Percentiles rank a stretch among this genome's conserved stretches.
Evolutionary conservation across 2,329 filamentous ascomycete genomes (phyloP).

Genomic region (Blumeriella jaapii): DNA sequence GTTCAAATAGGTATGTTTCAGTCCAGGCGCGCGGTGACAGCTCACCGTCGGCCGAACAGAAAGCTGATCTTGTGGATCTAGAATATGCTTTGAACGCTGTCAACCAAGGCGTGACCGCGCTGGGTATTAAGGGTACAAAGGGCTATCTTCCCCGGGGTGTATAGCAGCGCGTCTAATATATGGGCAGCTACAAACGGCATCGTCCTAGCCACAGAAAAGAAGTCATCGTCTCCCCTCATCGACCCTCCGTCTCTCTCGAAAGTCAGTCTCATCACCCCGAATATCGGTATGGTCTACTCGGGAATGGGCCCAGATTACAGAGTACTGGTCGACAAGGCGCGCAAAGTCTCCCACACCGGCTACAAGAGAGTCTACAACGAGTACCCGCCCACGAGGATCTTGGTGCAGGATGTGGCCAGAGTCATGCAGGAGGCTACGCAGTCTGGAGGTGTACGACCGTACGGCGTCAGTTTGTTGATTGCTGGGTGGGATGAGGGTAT

Average conservation of each 20-base stretch:
- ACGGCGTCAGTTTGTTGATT: slow-evolving; percentile 89
- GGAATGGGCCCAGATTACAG: slow-evolving; percentile 99
- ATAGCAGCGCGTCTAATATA: slow-evolving; percentile 6
- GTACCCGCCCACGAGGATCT: slow-evolving; percentile 97
- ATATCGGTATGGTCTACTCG: slow-evolving; percentile 99
- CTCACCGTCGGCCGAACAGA: slow-evolving; percentile 1
- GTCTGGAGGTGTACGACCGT: slow-evolving; percentile 91
- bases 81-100: slow-evolving; percentile 99
- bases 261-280: slow-evolving; percentile 94
- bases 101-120: slow-evolving; percentile 96
- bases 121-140: slow-evolving; percentile 85
- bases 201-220: slow-evolving; percentile 98
- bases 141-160: neutral
- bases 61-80: slow-evolving; percentile 31
- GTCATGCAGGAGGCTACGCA: slow-evolving; percentile 99
- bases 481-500: slow-evolving; percentile 98
- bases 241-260: slow-evolving; percentile 92
- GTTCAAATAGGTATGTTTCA: slow-evolving; percentile 97
- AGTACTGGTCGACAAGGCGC: slow-evolving; percentile 92
- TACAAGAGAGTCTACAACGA: slow-evolving; percentile 99
- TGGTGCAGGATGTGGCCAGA: slow-evolving; percentile 94
- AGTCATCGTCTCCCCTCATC: slow-evolving; percentile 94
- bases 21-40: slow-evolving; percentile 15
- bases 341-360: slow-evolving; percentile 93
- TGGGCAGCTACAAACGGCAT: slow-evolving; percentile 86